A percentile compares a stretch with the other conserved stretches of the same genome.
These are phyloP conservation scores for Rhododendron ferrugineum DNA, from an alignment of 148 eudicot genomes.

Conservation along the genomic window DNA sequence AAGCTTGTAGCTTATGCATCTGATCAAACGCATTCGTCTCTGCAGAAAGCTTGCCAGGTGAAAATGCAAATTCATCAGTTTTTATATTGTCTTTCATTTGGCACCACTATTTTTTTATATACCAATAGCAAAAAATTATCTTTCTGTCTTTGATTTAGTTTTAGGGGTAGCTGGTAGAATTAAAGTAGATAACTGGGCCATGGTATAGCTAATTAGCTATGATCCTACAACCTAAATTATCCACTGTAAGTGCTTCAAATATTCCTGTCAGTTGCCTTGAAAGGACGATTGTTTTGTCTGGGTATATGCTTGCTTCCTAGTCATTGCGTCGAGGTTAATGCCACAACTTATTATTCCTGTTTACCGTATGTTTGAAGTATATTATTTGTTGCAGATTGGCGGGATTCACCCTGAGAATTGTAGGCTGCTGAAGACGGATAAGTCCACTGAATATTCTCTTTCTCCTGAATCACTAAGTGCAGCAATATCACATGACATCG, in stretches of 20 bases:
- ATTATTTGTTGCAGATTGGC: slow-evolving; percentile 55
- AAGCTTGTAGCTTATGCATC: slow-evolving; percentile 82
- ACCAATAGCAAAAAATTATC: not conserved
- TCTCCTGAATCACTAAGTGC: slow-evolving; percentile 56
- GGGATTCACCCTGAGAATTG: slow-evolving; percentile 79
- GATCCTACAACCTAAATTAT: not conserved
- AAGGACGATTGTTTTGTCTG: not conserved
- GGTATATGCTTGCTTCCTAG: not conserved
- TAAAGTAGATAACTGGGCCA: not conserved
- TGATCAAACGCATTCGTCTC: slow-evolving; percentile 87
- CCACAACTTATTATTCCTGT: not conserved
- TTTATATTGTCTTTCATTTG: not conserved
- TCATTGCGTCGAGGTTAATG: not conserved
- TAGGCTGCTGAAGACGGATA: slow-evolving; percentile 65
- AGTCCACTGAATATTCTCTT: slow-evolving; percentile 62
- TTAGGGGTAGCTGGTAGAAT: not conserved
- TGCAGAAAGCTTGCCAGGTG: slow-evolving; percentile 91
- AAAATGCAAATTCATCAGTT: not conserved
- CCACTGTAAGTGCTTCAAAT: not conserved
- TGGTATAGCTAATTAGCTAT: not conserved
- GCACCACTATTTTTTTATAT: not conserved
- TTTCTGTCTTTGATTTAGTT: not conserved
- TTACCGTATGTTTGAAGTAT: not conserved
- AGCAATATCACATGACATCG: slow-evolving; percentile 58
- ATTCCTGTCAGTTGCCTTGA: not conserved